Base-by-base conservation (phyloP, 2,329 filamentous ascomycete species). In the Ophiostoma piceae region DNA sequence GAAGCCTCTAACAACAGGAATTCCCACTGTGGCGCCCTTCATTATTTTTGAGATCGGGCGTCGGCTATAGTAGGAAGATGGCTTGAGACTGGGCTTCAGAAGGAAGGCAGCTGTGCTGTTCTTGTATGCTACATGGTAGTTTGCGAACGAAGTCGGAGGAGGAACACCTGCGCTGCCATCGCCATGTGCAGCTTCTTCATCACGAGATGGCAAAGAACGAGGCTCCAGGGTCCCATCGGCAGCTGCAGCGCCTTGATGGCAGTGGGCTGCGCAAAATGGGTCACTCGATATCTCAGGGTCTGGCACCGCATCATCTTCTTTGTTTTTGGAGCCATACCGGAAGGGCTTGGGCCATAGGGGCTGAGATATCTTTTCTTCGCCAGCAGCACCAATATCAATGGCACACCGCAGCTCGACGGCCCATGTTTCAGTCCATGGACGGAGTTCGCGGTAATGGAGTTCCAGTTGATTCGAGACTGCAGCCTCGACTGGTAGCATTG, bases 371-470 rank as follows among this genome's bases (percentile, higher is more conserved):
- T 98, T 98, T 80, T 95, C 90, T 79, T 99, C 95, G 0, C 94
- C 95, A 11, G 90, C 83, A 1, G 94, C 89, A 1, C 95, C 95
- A 70, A 97, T 92, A 67, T 97, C 92, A 6, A 97, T 84, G 5
- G 95, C 96, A 78, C 92, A 96, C 73, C 90, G 88, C 8, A 99
- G 82, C 79, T 99, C 94, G 76, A 97, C 94, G 68, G 85, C 86
- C 93, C 95, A 99, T 1, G 94, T 97, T 74, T 95, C 88, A 1
- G 91, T 93, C 90, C 94, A 97, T 0, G 92, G 92, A 69, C 88
- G 89, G 67, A 98, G 82, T 75, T 96, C 92, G 70, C 90, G 82
- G 77, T 96, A 99, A 6, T 94, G 94, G n/a, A 88, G 86, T 78
- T 99, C 95, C 0, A 99, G 84, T 78, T 94, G 92, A 75, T 98